Percentiles rank a stretch among this genome's conserved stretches.
These are phyloP conservation scores for Colletotrichum limetticola DNA, from an alignment of 2,329 filamentous ascomycete species.

Conservation along the genomic window DNA sequence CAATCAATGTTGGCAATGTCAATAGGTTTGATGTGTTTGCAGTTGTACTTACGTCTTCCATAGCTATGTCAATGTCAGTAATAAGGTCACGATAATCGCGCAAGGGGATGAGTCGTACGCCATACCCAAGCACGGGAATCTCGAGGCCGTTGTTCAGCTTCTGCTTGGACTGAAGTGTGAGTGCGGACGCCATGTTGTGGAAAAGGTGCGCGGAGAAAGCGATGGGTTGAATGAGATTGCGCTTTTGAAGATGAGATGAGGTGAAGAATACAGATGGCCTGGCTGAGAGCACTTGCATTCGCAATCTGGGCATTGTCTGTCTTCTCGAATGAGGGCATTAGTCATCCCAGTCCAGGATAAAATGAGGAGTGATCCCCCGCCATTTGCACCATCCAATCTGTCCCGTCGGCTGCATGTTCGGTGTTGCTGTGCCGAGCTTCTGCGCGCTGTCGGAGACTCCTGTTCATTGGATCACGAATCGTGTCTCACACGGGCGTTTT, in stretches of 20 bases:
- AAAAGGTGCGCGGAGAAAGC: background rate
- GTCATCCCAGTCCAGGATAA: slow-evolving; percentile 3
- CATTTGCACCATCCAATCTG: background rate
- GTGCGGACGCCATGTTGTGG: slow-evolving; percentile 53
- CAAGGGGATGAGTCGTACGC: slow-evolving; percentile 51
- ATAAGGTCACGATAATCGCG: slow-evolving; percentile 25
- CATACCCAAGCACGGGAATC: slow-evolving; percentile 64
- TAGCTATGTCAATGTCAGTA: slow-evolving; percentile 48
- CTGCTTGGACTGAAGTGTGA: slow-evolving; percentile 57
- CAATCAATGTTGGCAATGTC: background rate
- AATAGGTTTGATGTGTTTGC: background rate
- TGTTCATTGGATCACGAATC: background rate
- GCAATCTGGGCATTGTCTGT: background rate
- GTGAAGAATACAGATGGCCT: background rate
- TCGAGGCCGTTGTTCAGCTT: slow-evolving; percentile 67
- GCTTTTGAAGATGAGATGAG: background rate
- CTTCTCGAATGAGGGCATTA: slow-evolving; percentile 22
- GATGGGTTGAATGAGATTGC: background rate
- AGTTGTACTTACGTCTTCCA: slow-evolving; percentile 59
- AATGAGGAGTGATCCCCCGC: background rate
- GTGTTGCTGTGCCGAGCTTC: slow-evolving; percentile 25
- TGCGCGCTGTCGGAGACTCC: background rate
- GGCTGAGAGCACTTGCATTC: background rate
- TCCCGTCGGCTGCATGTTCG: slow-evolving; percentile 26
- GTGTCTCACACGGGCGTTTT: background rate